These are phyloP conservation scores for Penicillium sumatraense DNA, from an alignment of 2,329 filamentous ascomycete species.

Conservation along the genomic window DNA sequence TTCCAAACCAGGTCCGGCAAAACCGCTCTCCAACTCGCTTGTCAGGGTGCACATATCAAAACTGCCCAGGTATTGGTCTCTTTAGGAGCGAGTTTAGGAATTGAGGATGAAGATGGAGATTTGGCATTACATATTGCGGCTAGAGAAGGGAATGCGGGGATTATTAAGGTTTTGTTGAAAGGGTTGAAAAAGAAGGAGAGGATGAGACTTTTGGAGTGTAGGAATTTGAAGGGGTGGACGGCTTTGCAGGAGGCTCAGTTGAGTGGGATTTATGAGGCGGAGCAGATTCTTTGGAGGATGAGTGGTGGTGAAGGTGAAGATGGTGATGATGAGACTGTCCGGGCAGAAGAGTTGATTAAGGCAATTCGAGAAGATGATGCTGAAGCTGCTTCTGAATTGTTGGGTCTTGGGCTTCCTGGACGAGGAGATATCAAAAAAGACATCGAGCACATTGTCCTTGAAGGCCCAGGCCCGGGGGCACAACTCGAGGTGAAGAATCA, in stretches of 20 bases:
- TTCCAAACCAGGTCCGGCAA: not conserved
- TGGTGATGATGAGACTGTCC: not conserved
- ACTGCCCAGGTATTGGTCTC: not conserved
- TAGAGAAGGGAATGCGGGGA: not conserved
- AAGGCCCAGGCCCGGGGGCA: no score
- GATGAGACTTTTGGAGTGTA: not conserved
- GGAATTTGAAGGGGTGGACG: not conserved
- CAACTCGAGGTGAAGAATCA: not conserved
- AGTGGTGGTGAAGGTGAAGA: not conserved
- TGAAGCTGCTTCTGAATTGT: not conserved
- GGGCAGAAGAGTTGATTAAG: not conserved
- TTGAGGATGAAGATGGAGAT: not conserved
- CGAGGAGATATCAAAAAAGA: no score
- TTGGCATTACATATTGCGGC: not conserved
- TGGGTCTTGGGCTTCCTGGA: no score
- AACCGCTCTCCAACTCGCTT: not conserved
- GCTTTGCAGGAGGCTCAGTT: not conserved
- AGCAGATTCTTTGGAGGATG: not conserved
- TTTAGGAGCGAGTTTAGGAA: not conserved
- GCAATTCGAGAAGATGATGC: not conserved
- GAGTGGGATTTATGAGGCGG: conserved; percentile 2
- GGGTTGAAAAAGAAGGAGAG: not conserved
- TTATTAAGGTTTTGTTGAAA: not conserved
- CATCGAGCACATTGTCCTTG: no score
- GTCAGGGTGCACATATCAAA: not conserved